Evolutionary conservation across 805 yeast species (phyloP), one percentile per base, ranked within the genome.

Genomic region (Myxozyma melibiosi): DNA sequence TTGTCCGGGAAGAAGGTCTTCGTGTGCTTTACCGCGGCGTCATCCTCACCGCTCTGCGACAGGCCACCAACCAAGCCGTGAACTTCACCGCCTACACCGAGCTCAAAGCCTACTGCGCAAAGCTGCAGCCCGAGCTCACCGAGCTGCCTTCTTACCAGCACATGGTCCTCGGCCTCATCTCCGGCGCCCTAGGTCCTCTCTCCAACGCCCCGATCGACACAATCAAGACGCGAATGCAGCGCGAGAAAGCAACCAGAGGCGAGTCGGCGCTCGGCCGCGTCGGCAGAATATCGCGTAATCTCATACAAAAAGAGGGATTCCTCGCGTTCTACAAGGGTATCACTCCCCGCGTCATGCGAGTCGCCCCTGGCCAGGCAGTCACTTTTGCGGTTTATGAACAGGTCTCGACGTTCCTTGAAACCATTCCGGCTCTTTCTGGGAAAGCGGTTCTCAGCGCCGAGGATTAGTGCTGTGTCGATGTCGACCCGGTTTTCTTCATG

Each of bases 291-390:
- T 89, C 95, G 58, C 76, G 77, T 45, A 91, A 86, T 68, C 80
- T 92, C 73, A 77, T 91, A 65, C 84, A 83, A 70, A 96, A 90
- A 77, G 96, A 90, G 75, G 99, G 99, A 65, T 76, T 84, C 65
- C 79, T 80, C 53, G 95, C 96, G 40, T 81, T 92, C 72, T 92
- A 92, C 79, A 89, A 91, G 71, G 99, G 99, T 76, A 92, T 92
- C 71, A 90, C 97, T 20, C 99, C 99, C 66, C 85, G 99, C 78
- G 92, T 92, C 66, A 91, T 92, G 96, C 86, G 99, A 76, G 99
- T 92, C 50, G 99, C 99, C 11, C 97, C 99, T 22, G 99, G 99
- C 60, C 99, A 92, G 77, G 97, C 98, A 53, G 98, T 92, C 56
- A 94, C 97, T n/a, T 92, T 92, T 77, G 94, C 98, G 4, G 96